Percentiles rank a stretch among this genome's conserved stretches.
phyloP scores from a whole-genome alignment of 768 basidiomycete genomes.

The Ramaria rubella region DNA sequence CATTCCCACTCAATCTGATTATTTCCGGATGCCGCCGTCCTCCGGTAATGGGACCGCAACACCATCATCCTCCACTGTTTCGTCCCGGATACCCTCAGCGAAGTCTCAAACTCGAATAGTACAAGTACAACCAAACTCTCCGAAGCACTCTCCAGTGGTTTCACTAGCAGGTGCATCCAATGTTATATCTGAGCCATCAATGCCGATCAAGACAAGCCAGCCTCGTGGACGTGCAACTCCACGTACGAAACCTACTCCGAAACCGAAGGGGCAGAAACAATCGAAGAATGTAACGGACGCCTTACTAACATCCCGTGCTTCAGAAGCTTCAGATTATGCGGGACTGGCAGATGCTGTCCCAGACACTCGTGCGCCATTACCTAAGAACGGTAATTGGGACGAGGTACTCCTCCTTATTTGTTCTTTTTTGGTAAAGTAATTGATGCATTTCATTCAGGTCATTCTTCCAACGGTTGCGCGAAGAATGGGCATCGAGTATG shows the following conservation, averaged over 20 bases:
- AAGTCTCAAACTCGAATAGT: slow-evolving; percentile 30
- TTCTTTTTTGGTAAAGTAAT: slow-evolving; percentile 3
- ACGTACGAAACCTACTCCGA: not conserved
- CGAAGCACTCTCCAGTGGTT: not conserved
- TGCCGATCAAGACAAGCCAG: not conserved
- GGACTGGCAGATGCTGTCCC: slow-evolving; percentile 72
- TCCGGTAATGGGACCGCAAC: not conserved
- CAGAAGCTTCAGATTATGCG: slow-evolving; percentile 35
- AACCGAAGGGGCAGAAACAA: slow-evolving; percentile 8
- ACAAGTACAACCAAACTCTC: not conserved
- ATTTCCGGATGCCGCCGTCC: slow-evolving; percentile 15
- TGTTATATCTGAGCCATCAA: not conserved
- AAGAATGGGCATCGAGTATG: slow-evolving; percentile 69
- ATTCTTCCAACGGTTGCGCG: slow-evolving; percentile 79
- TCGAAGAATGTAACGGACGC: slow-evolving; percentile 3
- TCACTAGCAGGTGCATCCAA: not conserved
- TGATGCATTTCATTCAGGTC: slow-evolving; percentile 39
- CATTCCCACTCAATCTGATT: slow-evolving; percentile 16
- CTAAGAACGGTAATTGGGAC: slow-evolving; percentile 72
- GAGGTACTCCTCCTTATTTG: slow-evolving; percentile 47
- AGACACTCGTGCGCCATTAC: slow-evolving; percentile 56
- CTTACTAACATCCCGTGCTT: slow-evolving; percentile 10
- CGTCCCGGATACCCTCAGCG: slow-evolving; percentile 23
- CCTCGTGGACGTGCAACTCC: slow-evolving; percentile 4
- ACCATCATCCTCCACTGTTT: slow-evolving; percentile 21